Conservation (phyloP, 2,329 filamentous ascomycete genomes). For the Leptographium galeiforme region DNA sequence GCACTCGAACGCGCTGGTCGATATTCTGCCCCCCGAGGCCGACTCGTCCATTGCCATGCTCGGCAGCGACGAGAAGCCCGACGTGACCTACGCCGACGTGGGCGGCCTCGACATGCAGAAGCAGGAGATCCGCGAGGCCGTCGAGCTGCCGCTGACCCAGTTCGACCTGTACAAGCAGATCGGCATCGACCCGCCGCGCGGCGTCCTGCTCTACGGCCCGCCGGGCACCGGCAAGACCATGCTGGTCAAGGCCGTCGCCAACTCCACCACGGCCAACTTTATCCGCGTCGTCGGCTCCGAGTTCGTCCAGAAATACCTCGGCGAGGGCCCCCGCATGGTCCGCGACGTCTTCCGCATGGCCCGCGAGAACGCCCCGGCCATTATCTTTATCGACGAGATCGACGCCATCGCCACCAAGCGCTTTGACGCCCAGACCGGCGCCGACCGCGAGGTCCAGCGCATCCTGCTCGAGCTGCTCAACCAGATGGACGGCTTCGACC, state of each 20-base stretch:
- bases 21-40: constrained; percentile 96
- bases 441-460: constrained; percentile 95
- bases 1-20: constrained; percentile 95
- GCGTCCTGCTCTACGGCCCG: constrained; percentile 90
- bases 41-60: constrained; percentile 99
- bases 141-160: constrained; percentile 91
- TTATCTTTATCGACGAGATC: constrained; percentile 99
- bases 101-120: constrained; percentile 99
- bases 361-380: constrained; percentile 91
- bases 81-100: constrained; percentile 95
- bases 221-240: constrained; percentile 95
- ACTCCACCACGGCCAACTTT: constrained; percentile 95
- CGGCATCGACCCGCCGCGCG: constrained; percentile 92
- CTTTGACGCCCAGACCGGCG: constrained; percentile 96
- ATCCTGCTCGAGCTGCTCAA: constrained; percentile 95
- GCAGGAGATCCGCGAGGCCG: constrained; percentile 95
- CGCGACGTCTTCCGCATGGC: constrained; percentile 99
- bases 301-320: constrained; percentile 97
- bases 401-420: constrained; percentile 98
- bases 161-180: constrained; percentile 99
- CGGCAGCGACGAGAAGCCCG: constrained; percentile 89
- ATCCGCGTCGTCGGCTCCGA: constrained; percentile 97
- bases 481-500: constrained; percentile 99
- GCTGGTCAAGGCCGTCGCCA: constrained; percentile 95
- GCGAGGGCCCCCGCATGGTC: constrained; percentile 96